Percentiles rank a stretch among this genome's conserved stretches.
Evolutionary conservation across 345 rosid species (phyloP).

Genomic region (Populus euphratica): DNA sequence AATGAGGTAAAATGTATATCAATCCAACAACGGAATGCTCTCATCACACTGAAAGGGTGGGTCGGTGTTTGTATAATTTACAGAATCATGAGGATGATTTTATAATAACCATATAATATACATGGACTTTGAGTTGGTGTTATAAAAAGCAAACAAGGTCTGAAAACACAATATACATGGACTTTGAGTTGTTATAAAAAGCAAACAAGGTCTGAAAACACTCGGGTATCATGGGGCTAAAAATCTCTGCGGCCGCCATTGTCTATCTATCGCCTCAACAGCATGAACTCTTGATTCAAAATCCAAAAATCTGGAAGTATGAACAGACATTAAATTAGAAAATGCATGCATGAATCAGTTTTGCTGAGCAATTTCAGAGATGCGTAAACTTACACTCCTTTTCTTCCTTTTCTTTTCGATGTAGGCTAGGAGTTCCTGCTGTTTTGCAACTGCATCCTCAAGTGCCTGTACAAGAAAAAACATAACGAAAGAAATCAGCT

Average conservation of each 20-base stretch:
- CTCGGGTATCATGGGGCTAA: constrained; percentile 3
- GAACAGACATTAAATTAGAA: background rate
- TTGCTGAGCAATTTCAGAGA: background rate
- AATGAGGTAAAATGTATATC: no score
- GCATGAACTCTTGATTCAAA: constrained; percentile 21
- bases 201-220: background rate
- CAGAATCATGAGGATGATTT: constrained; percentile 1
- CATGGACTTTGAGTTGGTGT: background rate
- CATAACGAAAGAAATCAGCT: background rate
- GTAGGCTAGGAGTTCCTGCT: constrained; percentile 31
- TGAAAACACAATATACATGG: background rate
- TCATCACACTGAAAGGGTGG: no score
- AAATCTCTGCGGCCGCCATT: constrained; percentile 10
- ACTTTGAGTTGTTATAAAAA: constrained; percentile 5
- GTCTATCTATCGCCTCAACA: background rate
- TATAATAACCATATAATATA: background rate
- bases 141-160: constrained; percentile 6
- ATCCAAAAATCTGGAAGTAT: constrained; percentile 24
- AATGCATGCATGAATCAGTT: background rate
- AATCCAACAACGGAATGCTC: no score
- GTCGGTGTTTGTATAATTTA: background rate
- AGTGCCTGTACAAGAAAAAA: constrained; percentile 40
- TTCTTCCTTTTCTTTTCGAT: constrained; percentile 37
- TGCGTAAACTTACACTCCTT: constrained; percentile 5
- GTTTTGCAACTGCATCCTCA: constrained; percentile 30